Conservation (phyloP, 2,329 filamentous ascomycete species). For the Fusarium illudens region DNA sequence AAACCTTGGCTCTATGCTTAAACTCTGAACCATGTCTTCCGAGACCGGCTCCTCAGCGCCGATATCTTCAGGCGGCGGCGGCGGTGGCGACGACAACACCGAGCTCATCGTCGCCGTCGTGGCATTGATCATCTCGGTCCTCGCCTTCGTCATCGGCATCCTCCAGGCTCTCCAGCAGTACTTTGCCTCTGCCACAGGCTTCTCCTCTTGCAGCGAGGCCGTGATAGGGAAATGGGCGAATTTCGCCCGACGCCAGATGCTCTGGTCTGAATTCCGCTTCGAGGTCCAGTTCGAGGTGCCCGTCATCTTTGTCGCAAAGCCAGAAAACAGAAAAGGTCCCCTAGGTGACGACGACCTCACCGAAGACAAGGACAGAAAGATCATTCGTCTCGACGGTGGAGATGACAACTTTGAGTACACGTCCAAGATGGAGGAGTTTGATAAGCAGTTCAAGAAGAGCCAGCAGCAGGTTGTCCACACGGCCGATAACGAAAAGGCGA, state of each 20-base stretch:
- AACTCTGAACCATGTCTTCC: neutral
- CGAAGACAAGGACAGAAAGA: conserved; percentile 25
- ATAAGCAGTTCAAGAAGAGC: conserved; percentile 26
- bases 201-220: conserved; percentile 49
- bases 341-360: conserved; percentile 23
- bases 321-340: conserved; percentile 47
- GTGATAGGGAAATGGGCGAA: conserved; percentile 53
- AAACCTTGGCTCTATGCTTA: neutral
- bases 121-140: conserved; percentile 52
- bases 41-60: neutral
- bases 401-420: conserved; percentile 26
- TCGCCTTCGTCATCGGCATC: conserved; percentile 51
- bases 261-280: conserved; percentile 51
- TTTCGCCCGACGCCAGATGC: conserved; percentile 46
- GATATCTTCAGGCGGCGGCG: neutral
- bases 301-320: conserved; percentile 53
- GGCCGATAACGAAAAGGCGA: conserved; percentile 35
- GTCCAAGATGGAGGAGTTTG: conserved; percentile 26
- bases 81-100: conserved; percentile 17
- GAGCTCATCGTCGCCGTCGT: conserved; percentile 47
- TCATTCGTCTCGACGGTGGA: conserved; percentile 25
- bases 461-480: conserved; percentile 32
- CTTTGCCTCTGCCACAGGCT: conserved; percentile 52
- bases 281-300: conserved; percentile 53
- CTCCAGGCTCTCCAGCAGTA: conserved; percentile 55